A percentile compares a stretch with the other conserved stretches of the same genome.
These are phyloP conservation scores for Lepidium campestre DNA, from an alignment of 441 rosid species.

Conservation along the genomic window DNA sequence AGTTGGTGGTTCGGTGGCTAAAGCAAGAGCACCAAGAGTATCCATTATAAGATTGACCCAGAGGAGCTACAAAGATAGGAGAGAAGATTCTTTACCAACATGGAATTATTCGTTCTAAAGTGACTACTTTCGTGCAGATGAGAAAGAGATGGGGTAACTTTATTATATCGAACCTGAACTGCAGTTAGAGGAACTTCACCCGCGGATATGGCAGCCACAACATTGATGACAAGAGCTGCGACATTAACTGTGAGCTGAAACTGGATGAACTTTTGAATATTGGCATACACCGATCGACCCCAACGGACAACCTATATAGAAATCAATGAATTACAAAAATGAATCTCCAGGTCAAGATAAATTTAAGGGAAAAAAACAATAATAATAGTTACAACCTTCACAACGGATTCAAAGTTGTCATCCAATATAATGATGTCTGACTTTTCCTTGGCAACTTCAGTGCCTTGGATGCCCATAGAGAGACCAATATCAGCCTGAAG, in stretches of 20 bases:
- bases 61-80: constrained; percentile 59
- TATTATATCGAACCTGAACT: constrained; percentile 64
- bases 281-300: constrained; percentile 99
- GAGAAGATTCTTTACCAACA: constrained; percentile 5
- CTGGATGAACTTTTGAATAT: constrained; percentile 98
- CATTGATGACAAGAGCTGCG: constrained; percentile 89
- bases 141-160: neutral
- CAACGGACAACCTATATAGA: constrained; percentile 81
- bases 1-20: constrained; percentile 97
- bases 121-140: neutral
- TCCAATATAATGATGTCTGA: constrained; percentile 95
- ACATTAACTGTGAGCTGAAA: constrained; percentile 98
- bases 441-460: constrained; percentile 97
- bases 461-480: constrained; percentile 96
- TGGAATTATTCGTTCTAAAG: constrained; percentile 2
- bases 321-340: constrained; percentile 7
- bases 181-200: constrained; percentile 98
- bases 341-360: neutral
- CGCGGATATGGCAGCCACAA: constrained; percentile 87
- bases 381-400: constrained; percentile 46
- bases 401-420: constrained; percentile 88
- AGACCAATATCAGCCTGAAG: constrained; percentile 96
- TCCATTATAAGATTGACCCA: constrained; percentile 99
- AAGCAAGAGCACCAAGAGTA: constrained; percentile 95
- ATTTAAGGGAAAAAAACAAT: too few species aligned